phyloP scores from a whole-genome alignment of 2,329 filamentous ascomycete genomes.

The Aspergillus hortae region DNA sequence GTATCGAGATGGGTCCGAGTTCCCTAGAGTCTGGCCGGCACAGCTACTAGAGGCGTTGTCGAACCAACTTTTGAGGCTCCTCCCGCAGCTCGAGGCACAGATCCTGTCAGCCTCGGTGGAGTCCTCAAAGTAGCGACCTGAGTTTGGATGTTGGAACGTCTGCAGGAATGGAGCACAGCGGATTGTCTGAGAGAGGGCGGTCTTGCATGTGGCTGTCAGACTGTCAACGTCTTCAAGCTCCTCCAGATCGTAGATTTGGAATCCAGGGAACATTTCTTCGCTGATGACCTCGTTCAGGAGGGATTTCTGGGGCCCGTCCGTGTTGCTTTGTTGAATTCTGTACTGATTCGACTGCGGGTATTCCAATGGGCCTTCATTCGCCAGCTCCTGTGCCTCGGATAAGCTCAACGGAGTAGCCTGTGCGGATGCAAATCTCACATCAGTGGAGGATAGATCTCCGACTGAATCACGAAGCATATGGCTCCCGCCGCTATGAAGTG shows the following conservation, averaged over 20 bases:
- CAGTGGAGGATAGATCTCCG: too few relatives aligned
- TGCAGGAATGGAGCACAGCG: conserved; percentile 5
- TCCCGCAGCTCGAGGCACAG: conserved; percentile 11
- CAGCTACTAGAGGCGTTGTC: conserved; percentile 8
- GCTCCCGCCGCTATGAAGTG: too few relatives aligned
- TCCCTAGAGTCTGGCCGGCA: conserved; percentile 5
- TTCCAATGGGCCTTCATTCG: too few relatives aligned
- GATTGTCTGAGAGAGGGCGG: conserved; percentile 7
- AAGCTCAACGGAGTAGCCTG: too few relatives aligned
- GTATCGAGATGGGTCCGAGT: conserved; percentile 1
- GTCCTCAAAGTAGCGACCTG: conserved; percentile 5
- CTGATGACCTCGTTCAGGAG: conserved; percentile 6
- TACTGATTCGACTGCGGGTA: too few relatives aligned
- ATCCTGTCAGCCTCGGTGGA: conserved; percentile 11
- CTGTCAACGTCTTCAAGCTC: neutral
- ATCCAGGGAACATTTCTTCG: conserved; percentile 10
- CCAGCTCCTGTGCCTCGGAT: too few relatives aligned
- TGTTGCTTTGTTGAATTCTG: too few relatives aligned
- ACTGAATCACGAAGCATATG: too few relatives aligned
- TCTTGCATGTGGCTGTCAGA: conserved; percentile 3
- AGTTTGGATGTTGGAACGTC: neutral
- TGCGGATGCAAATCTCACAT: too few relatives aligned
- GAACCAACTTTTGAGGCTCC: conserved; percentile 10
- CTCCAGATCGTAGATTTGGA: conserved; percentile 7
- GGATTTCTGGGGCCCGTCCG: too few relatives aligned